Evolutionary conservation across 495 filamentous ascomycete species (phyloP).

Genomic region (Aspergillus mulundensis): DNA sequence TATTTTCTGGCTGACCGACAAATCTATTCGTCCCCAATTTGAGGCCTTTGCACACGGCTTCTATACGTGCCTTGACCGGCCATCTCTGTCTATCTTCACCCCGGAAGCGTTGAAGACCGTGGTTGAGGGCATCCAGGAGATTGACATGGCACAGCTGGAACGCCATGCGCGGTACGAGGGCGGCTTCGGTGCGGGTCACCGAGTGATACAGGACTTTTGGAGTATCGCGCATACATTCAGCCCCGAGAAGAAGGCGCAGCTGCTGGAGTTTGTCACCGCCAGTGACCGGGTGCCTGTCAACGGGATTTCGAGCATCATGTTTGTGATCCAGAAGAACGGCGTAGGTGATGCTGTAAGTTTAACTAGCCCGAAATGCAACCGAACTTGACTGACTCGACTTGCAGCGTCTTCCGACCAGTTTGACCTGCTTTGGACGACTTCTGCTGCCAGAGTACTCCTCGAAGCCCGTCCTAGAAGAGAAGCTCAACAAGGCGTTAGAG

Average conservation of each 20-base stretch:
- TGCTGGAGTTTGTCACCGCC: constrained; percentile 93
- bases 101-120: constrained; percentile 66
- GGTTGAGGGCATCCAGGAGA: constrained; percentile 75
- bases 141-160: constrained; percentile 69
- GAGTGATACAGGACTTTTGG: constrained; percentile 79
- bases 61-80: constrained; percentile 64
- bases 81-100: constrained; percentile 66
- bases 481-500: constrained; percentile 75
- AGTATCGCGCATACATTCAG: constrained; percentile 63
- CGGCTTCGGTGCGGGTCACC: constrained; percentile 66
- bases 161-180: constrained; percentile 68
- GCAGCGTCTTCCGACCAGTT: constrained; percentile 70
- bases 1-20: constrained; percentile 75
- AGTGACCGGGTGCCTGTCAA: constrained; percentile 86
- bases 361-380: not conserved
- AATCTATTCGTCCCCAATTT: constrained; percentile 72
- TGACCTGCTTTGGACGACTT: constrained; percentile 87
- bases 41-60: constrained; percentile 82
- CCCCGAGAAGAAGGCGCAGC: constrained; percentile 57
- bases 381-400: constrained; percentile 12
- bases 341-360: constrained; percentile 51
- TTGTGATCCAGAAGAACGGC: constrained; percentile 78
- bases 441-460: constrained; percentile 77
- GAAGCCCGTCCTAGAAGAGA: constrained; percentile 63
- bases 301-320: constrained; percentile 72